Conservation (phyloP, 345 rosid genomes). For the Gynandropsis gynandra region DNA sequence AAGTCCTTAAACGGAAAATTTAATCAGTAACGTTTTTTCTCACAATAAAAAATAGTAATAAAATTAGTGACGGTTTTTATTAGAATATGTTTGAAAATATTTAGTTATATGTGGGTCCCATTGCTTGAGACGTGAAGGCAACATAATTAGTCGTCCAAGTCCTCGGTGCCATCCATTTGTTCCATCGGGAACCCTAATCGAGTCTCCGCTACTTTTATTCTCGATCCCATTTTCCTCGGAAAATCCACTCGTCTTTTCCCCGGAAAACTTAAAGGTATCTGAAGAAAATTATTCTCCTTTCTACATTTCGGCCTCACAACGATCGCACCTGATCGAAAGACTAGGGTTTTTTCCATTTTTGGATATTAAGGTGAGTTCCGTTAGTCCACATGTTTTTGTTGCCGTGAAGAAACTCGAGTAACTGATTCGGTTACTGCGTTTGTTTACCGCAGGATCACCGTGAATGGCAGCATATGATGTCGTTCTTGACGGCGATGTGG, state of each 20-base stretch:
- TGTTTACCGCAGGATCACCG: slow-evolving; percentile 12
- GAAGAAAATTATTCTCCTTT: neutral
- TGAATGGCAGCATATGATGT: slow-evolving; percentile 43
- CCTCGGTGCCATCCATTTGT: slow-evolving; percentile 12
- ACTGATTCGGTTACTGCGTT: no score
- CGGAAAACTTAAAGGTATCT: slow-evolving; percentile 15
- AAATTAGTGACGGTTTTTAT: no score
- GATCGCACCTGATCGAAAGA: no score
- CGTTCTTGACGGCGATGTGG: slow-evolving; percentile 33
- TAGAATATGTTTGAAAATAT: no score
- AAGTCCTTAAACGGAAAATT: no score
- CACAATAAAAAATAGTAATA: no score
- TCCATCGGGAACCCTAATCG: slow-evolving; percentile 13
- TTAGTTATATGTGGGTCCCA: no score
- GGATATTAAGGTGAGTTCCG: neutral
- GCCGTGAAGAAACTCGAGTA: slow-evolving; percentile 9
- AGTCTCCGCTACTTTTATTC: neutral
- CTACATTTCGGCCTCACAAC: neutral
- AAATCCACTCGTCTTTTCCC: slow-evolving; percentile 16
- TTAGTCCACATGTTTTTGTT: slow-evolving; percentile 3
- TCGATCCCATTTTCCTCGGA: neutral
- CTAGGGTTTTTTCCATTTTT: neutral
- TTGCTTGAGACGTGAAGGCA: no score
- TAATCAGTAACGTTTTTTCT: no score
- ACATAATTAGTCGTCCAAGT: no score